Evolutionary conservation across 2,329 filamentous ascomycete genomes (phyloP), one percentile per base, ranked within the genome.

Genomic region (Venturia pyrina): DNA sequence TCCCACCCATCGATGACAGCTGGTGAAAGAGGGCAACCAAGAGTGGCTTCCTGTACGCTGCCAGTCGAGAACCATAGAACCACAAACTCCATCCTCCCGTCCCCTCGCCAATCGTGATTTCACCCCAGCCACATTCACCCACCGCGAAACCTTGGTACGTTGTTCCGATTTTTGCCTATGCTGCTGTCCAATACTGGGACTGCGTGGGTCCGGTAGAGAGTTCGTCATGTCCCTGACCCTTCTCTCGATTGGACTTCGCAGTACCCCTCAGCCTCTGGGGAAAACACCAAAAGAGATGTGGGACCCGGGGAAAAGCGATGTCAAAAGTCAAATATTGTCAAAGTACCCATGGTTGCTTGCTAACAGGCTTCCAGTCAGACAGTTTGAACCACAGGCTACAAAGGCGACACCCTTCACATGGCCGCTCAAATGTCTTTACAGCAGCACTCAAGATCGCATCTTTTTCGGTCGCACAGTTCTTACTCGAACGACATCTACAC

Each of bases 391-490:
- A 8, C 48, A 46, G 41, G 19, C 5, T 8, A 24, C 19, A 11
- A 48, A 40, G 28, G 11, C 41, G 6, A 19, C 13, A 15, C 13
- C 17, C 1, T n/a, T 28, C 50, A 60, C 21, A 66, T 66, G 64
- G 60, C 32, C 34, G 59, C 65, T 40, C 44, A 34, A 44, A 62
- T 66, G 32, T 21, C 32, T n/a, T 21, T 66, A 56, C 65, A 66
- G 28, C 24, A 43, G 13, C 56, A 46, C 13, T 28, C 53, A 37
- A 24, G 34, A 34, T 13, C 64, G 24, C 57, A 62, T 21, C 53
- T 53, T 56, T 66, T 66, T 40, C 53, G 48, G 37, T 21, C 24
- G 53, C 63, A 56, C 8, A 19, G 0, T 34, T 53, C 63, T 11
- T 65, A 57, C 37, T 40, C 63, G 15, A 24, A 65, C 11, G 53